Evolutionary conservation across 2,329 filamentous ascomycete genomes (phyloP), one percentile per base, ranked within the genome.

Genomic region (Septoria linicola): DNA sequence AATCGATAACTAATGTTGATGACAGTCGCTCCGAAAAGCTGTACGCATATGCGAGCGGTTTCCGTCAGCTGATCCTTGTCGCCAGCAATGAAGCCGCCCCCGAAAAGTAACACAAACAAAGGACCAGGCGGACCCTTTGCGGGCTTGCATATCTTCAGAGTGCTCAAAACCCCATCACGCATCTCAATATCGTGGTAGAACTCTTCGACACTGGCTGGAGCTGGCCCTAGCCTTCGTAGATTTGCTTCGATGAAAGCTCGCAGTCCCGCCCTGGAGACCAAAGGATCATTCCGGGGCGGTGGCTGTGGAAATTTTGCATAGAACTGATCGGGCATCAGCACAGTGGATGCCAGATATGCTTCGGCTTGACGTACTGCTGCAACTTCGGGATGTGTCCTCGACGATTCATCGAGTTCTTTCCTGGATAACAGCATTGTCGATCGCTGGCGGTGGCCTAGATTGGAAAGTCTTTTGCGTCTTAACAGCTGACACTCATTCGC

Each of bases 1-100:
- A 78, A 67, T 52, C 73, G 66, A 53, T 76, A 76, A 16, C 68
- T 67, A 8, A 74, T 67, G 56, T 70, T 73, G 5, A 76, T 66
- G 14, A 69, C 70, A 2, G 73, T 66, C n/a, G 69, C 73, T 1
- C 68, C 70, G 8, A 73, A 66, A 4, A 61, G 39, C 19, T 54
- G 49, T 2, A 59, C 60, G 14, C 65, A 40, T 13, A 65, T 66
- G n/a, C 61, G 47, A 4, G 58, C 56, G 17, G 52, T 58, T 4
- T 59, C 55, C 10, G 59, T 62, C 16, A 63, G 49, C 32, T 65
- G 63, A 16, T 63, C 54, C 23, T 60, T 57, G 41, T 52, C 54
- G 5, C 64, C 64, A 17, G 55, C 54, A 20, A 62, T 51, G 43
- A 65, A 67, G 1, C 64, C 65, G 8, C 65, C 65, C 6, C 63